Base-by-base conservation (phyloP, 164 flowering plant species). In the Sedum album region DNA sequence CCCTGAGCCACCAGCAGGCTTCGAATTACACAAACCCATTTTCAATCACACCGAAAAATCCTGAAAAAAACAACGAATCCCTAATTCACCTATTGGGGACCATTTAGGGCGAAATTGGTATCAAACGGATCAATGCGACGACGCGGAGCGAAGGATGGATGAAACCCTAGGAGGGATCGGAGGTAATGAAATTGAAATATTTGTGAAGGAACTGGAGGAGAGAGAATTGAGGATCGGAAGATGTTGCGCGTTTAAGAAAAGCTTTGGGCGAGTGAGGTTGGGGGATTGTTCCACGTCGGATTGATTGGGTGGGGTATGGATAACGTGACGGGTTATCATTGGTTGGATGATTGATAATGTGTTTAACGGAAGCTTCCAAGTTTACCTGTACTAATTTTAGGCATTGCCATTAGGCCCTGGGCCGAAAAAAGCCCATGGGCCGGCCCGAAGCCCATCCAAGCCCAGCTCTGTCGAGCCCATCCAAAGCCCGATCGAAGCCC, bases 1-100 rank as follows among this genome's bases (percentile, higher is more conserved):
- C 18, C 61, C 61, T 3, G 61, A 55, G 14, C 61, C 61, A 4
- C 31, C 61, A 11, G 18, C 31, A 5, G 66, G 66, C 46, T 64
- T 64, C 44, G 66, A 64, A 36, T 11, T 35, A n/a, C 66, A 64
- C 28, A 64, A 36, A 64, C 66, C 66, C 66, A 64, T 64, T 36
- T 18, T 13, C 11, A 35, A 51, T 0, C 57, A 8, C 11, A n/a
- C 57, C 3, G 7, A 35, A 35, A 35, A 35, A 35, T 55, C 1
- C 31, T 2, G 15, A 39, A 36, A 62, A n/a, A 36, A 64, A 64
- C n/a, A n/a, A 39, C 66, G 35, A 66, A 11, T 25, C 68, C 73
- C 67, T 17, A 76, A 26, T 25, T 11, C 31, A 55, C 31, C 31
- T 25, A 55, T 9, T 25, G 31, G 31, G 61, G 31, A 55, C 61